Base-by-base conservation (phyloP, 208 protist genomes). In the Phytomonas sp. region DNA sequence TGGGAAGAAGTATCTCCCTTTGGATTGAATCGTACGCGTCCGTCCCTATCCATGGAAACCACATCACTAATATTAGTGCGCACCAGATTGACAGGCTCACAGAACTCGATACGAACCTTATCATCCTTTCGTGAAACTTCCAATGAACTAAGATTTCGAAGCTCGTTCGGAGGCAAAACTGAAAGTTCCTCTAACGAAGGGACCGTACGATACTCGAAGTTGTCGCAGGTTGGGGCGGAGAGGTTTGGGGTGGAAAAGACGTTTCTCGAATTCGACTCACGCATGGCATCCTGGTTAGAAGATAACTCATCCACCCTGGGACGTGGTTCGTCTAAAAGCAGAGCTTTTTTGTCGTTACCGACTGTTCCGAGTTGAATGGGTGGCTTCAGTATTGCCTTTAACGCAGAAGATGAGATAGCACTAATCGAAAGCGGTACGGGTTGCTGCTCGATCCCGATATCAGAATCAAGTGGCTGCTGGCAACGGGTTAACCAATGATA, bases 51-150 rank as follows among this genome's bases (percentile, higher is more conserved):
- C 60, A 96, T 79, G 11, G 66, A 61, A 34, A 96, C 29, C 32
- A 76, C 78, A 7, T 86, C 83, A 16, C 75, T 77, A 30, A 96
- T 71, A 31, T 94, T 86, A 23, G 81, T 78, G 30, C 83, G 75
- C 63, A 92, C 78, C 33, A 96, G 68, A 65, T 93, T 93, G n/a
- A 96, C 91, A 29, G 88, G 87, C 23, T 87, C 83, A 36, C 90
- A 72, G 72, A 96, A 96, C 29, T 69, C 67, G 4, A 96, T 68
- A 29, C 77, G 79, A 56, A 74, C 86, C 59, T 83, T 80, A 34
- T 81, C 87, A 74, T 94, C 88, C 36, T 79, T 75, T 8, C 83
- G 81, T 42, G 77, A 72, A 29, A 92, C 71, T 19, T 67, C 70
- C 65, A 96, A 92, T 66, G 79, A 63, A 12, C 69, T 40, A 14